Conservation (phyloP, 805 yeast genomes). For the Saccharomycopsis vini region DNA sequence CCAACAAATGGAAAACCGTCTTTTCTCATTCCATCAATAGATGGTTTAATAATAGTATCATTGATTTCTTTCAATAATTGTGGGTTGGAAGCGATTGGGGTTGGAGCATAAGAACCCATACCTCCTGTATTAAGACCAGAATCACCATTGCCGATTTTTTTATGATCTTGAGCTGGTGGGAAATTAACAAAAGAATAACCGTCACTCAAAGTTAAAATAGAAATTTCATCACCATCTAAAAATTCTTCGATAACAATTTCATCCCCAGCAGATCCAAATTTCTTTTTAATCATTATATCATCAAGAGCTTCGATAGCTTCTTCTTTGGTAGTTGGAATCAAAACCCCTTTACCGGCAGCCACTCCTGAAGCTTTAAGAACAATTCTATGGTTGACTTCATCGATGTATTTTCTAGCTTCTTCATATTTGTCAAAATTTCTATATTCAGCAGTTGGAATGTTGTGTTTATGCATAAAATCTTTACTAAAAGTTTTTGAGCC, state of each 20-base stretch:
- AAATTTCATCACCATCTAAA: conserved; percentile 93
- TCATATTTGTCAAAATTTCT: conserved; percentile 72
- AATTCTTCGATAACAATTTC: conserved; percentile 93
- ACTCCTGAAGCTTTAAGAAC: conserved; percentile 97
- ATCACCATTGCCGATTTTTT: conserved; percentile 89
- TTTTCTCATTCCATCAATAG: conserved; percentile 90
- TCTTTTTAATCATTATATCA: conserved; percentile 81
- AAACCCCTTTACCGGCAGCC: conserved; percentile 98
- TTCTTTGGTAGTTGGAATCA: conserved; percentile 74
- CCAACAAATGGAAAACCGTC: conserved; percentile 96
- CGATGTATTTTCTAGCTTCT: conserved; percentile 64
- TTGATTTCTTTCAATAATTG: conserved; percentile 62
- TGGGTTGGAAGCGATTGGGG: conserved; percentile 80
- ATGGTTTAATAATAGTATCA: conserved; percentile 72
- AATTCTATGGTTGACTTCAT: conserved; percentile 56
- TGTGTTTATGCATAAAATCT: conserved; percentile 84
- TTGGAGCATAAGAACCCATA: conserved; percentile 99
- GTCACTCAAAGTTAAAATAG: conserved; percentile 84
- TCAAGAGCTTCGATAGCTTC: conserved; percentile 82
- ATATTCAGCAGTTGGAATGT: conserved; percentile 91
- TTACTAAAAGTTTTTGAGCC: conserved; percentile 95
- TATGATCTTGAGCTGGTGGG: conserved; percentile 98
- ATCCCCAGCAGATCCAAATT: conserved; percentile 91
- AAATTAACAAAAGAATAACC: conserved; percentile 86
- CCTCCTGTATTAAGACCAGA: conserved; percentile 97